These are phyloP conservation scores for Nasturtium officinale DNA, from an alignment of 345 rosid genomes.

Conservation along the genomic window DNA sequence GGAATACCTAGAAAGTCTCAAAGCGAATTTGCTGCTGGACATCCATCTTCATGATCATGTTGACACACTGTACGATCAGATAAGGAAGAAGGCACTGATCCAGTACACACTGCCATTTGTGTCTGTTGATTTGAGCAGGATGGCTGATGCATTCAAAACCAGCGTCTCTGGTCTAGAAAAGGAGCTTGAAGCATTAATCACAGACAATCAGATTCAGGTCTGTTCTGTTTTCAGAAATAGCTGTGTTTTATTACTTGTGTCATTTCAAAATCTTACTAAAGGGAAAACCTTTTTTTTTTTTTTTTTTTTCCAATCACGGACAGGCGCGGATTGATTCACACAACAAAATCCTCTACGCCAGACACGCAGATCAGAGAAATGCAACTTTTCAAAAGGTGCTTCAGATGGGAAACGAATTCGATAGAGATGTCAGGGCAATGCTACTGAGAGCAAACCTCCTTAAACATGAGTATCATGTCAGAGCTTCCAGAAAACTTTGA, in stretches of 20 bases:
- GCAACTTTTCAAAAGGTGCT: slow-evolving; percentile 91
- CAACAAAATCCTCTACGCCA: slow-evolving; percentile 91
- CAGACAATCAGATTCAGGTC: slow-evolving; percentile 97
- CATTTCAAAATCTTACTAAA: not conserved
- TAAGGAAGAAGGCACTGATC: slow-evolving; percentile 91
- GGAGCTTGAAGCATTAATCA: slow-evolving; percentile 88
- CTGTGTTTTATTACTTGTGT: not conserved
- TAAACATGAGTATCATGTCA: slow-evolving; percentile 71
- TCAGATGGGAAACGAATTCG: slow-evolving; percentile 93
- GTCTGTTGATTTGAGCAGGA: slow-evolving; percentile 90
- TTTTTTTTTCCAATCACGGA: slow-evolving; percentile 1
- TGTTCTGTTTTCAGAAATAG: not conserved
- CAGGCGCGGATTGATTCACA: slow-evolving; percentile 99
- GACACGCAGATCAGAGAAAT: slow-evolving; percentile 97
- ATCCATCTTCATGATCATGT: slow-evolving; percentile 92
- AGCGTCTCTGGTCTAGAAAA: slow-evolving; percentile 79
- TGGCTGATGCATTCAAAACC: slow-evolving; percentile 98
- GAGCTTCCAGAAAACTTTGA: slow-evolving; percentile 68
- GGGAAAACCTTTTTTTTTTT: not conserved
- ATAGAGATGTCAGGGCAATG: slow-evolving; percentile 87
- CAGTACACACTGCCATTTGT: slow-evolving; percentile 98
- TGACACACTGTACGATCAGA: slow-evolving; percentile 85
- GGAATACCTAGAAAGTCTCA: slow-evolving; percentile 88
- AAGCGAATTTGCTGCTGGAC: slow-evolving; percentile 80
- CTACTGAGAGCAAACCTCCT: slow-evolving; percentile 84